These are phyloP conservation scores for Fusarium protoensiforme DNA, from an alignment of 2,329 filamentous ascomycete genomes.

Conservation along the genomic window DNA sequence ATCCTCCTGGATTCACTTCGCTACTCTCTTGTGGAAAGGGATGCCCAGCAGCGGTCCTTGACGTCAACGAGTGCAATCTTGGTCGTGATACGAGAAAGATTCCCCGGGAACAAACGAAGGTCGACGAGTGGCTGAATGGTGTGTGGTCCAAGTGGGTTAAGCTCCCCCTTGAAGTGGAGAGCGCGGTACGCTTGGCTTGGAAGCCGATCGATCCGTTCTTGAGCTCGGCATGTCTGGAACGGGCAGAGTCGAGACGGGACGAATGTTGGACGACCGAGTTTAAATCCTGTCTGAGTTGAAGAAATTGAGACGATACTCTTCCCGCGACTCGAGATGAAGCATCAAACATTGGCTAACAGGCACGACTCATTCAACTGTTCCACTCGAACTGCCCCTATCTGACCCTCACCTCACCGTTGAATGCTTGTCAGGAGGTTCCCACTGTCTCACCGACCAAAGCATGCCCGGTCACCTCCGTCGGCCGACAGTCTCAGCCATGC, in stretches of 20 bases:
- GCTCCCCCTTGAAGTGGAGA: slow-evolving; percentile 33
- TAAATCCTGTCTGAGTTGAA: neutral
- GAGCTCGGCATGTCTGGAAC: neutral
- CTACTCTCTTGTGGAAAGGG: neutral
- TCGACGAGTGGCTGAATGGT: neutral
- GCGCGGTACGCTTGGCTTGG: slow-evolving; percentile 8
- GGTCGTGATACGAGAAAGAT: neutral
- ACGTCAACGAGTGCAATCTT: neutral
- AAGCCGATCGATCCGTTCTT: slow-evolving; percentile 30
- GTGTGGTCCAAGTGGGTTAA: neutral
- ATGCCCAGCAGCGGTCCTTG: neutral
- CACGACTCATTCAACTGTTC: neutral
- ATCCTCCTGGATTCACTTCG: neutral
- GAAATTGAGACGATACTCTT: neutral
- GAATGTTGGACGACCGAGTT: neutral
- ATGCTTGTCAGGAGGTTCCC: neutral
- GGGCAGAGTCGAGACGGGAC: neutral
- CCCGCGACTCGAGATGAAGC: neutral
- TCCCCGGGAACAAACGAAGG: neutral
- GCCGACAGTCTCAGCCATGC: slow-evolving; percentile 14
- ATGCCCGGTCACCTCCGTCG: slow-evolving; percentile 15
- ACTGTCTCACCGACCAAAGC: slow-evolving; percentile 20
- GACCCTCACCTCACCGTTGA: neutral
- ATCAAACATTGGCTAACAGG: neutral
- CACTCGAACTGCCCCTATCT: neutral